Conservation (phyloP, 768 basidiomycete species). For the Artomyces pyxidatus region DNA sequence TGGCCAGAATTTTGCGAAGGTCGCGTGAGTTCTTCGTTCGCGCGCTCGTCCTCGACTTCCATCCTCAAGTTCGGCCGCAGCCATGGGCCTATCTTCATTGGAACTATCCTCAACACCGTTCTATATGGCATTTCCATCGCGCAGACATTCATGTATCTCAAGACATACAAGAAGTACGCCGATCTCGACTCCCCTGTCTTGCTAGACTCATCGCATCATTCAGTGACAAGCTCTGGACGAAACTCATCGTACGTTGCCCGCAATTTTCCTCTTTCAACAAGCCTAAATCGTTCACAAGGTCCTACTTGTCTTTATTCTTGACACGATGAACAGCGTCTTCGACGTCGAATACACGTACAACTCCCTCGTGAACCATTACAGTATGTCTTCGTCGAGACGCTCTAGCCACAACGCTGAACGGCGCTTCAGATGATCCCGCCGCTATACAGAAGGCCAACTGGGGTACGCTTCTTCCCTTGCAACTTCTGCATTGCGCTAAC, state of each 20-base stretch:
- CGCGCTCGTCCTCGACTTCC: background rate
- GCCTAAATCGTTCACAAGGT: background rate
- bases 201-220: background rate
- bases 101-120: slow-evolving; percentile 6
- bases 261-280: background rate
- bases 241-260: slow-evolving; percentile 6
- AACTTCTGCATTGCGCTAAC: background rate
- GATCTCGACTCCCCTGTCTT: background rate
- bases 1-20: background rate
- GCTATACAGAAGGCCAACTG: slow-evolving; percentile 6
- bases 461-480: background rate
- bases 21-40: background rate
- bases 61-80: no score
- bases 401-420: background rate
- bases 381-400: background rate
- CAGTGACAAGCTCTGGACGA: slow-evolving; percentile 9
- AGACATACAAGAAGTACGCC: slow-evolving; percentile 9
- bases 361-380: slow-evolving; percentile 7
- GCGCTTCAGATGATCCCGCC: background rate
- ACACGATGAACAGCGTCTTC: slow-evolving; percentile 10
- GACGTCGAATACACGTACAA: slow-evolving; percentile 7
- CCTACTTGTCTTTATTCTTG: slow-evolving; percentile 1
- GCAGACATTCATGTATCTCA: slow-evolving; percentile 8
- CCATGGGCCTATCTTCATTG: slow-evolving; percentile 12
- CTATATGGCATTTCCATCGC: slow-evolving; percentile 11